Percentiles rank a stretch among this genome's conserved stretches.
These are phyloP conservation scores for Suhomyces wounanorum DNA, from an alignment of 1,139 yeast genomes.

Conservation along the genomic window DNA sequence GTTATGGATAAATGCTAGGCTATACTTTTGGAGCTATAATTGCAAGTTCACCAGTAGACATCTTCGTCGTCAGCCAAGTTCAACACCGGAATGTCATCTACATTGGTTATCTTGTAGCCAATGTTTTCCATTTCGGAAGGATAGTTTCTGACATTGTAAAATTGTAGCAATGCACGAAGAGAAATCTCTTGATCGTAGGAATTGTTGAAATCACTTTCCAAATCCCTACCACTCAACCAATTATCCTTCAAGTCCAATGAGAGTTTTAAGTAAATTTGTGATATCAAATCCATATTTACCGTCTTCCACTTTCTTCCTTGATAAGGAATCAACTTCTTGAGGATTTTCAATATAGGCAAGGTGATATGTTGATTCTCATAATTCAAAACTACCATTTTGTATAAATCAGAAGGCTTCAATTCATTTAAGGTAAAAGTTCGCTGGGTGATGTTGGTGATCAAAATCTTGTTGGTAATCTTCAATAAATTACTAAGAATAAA, in stretches of 20 bases:
- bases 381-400: conserved; percentile 45
- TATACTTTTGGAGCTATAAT: too few relatives aligned
- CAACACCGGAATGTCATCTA: conserved; percentile 25
- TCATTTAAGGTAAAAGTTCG: conserved; percentile 58
- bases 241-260: conserved; percentile 73
- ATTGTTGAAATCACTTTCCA: conserved; percentile 72
- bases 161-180: conserved; percentile 74
- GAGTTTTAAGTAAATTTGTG: conserved; percentile 79
- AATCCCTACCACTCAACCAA: conserved; percentile 87
- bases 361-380: conserved; percentile 66
- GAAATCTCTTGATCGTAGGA: conserved; percentile 89
- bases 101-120: conserved; percentile 49
- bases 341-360: conserved; percentile 66
- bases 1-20: background rate
- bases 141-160: conserved; percentile 68
- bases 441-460: conserved; percentile 52
- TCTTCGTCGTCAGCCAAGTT: conserved; percentile 19
- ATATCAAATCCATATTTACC: conserved; percentile 88
- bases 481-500: conserved; percentile 48
- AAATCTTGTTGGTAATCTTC: conserved; percentile 43
- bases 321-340: conserved; percentile 83
- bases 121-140: conserved; percentile 51
- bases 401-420: conserved; percentile 53
- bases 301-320: conserved; percentile 95
- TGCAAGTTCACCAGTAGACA: conserved; percentile 6